These are phyloP conservation scores for Physcomitrellopsis africana DNA, from an alignment of 225 moss, liverwort and hornwort genomes.

Conservation along the genomic window DNA sequence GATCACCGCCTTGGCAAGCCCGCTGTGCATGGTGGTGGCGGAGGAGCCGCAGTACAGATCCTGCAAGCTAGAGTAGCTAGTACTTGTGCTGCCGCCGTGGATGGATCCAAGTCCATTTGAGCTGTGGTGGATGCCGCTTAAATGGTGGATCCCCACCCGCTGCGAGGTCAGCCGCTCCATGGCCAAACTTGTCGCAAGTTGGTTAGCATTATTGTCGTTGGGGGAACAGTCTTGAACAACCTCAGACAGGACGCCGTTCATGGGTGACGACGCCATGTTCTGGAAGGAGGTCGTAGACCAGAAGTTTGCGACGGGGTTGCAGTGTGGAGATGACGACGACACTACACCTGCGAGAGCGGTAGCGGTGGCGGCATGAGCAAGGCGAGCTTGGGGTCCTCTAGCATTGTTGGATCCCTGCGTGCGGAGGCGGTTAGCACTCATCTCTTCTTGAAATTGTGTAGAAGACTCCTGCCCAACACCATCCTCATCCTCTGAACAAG, in stretches of 20 bases:
- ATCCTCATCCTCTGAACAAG: constrained; percentile 81
- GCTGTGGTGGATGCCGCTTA: neutral
- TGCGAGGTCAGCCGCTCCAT: constrained; percentile 8
- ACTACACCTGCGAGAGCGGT: constrained; percentile 29
- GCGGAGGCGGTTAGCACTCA: constrained; percentile 72
- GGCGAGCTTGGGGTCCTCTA: constrained; percentile 53
- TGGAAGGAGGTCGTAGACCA: constrained; percentile 37
- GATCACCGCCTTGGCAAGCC: constrained; percentile 43
- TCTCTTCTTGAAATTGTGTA: constrained; percentile 59
- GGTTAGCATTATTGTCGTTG: constrained; percentile 38
- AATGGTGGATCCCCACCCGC: constrained; percentile 31
- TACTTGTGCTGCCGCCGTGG: neutral
- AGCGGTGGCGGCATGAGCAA: constrained; percentile 35
- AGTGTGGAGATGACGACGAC: constrained; percentile 24
- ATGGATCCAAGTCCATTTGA: constrained; percentile 10
- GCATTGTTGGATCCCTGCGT: constrained; percentile 71
- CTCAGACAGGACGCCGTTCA: constrained; percentile 32
- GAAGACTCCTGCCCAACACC: constrained; percentile 67
- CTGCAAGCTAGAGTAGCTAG: constrained; percentile 29
- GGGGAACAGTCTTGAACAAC: constrained; percentile 31
- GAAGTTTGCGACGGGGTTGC: constrained; percentile 13
- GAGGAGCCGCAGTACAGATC: constrained; percentile 34
- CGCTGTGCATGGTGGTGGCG: constrained; percentile 9
- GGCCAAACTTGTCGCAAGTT: constrained; percentile 37
- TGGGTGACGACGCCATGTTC: constrained; percentile 20